Evolutionary conservation across 2,329 filamentous ascomycete species (phyloP).

Genomic region (Diaporthe australafricana): DNA sequence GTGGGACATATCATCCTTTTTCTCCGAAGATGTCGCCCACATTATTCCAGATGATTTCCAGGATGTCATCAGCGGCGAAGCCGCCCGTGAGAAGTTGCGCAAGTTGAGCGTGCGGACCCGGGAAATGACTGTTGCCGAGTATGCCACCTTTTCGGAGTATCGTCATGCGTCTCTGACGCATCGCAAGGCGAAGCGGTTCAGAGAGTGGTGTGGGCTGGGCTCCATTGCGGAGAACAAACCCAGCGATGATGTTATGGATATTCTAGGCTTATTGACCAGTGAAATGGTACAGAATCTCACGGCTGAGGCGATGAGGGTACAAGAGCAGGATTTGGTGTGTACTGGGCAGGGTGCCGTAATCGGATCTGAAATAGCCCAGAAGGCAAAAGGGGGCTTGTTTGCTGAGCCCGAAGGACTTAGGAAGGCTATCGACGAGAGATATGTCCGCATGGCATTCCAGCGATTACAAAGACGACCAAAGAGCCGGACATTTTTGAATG

Average conservation of each 20-base stretch:
- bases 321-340: conserved; percentile 77
- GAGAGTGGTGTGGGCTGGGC: conserved; percentile 97
- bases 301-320: conserved; percentile 95
- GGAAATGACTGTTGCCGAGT: conserved; percentile 96
- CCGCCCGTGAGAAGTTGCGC: conserved; percentile 90
- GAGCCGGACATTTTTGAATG: neutral
- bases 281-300: conserved; percentile 98
- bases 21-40: neutral
- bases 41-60: neutral
- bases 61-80: conserved; percentile 81
- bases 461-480: neutral
- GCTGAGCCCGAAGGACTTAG: neutral
- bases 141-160: conserved; percentile 98
- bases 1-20: neutral
- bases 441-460: neutral
- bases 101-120: conserved; percentile 98
- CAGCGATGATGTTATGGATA: conserved; percentile 98
- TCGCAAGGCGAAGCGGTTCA: conserved; percentile 96
- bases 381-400: neutral
- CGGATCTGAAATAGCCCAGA: neutral
- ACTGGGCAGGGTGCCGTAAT: no score
- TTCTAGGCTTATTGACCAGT: conserved; percentile 96
- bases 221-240: conserved; percentile 96
- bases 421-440: neutral
- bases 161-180: conserved; percentile 98